Conservation (phyloP, 73 alveolate species). For the Paramecium caudatum region DNA sequence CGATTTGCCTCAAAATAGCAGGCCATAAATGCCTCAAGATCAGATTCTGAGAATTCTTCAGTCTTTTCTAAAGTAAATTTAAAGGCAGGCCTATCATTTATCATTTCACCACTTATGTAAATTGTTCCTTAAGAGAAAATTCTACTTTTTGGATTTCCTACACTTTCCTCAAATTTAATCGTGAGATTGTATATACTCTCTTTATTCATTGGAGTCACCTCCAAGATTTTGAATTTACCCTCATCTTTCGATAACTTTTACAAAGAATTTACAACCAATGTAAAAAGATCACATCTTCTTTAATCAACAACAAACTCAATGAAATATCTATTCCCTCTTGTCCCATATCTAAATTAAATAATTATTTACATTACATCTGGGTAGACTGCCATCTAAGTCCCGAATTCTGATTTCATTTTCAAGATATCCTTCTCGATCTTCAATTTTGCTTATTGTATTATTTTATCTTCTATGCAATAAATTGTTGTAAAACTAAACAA, state of each 20-base stretch:
- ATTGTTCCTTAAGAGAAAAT: slow-evolving; percentile 79
- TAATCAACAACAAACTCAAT: slow-evolving; percentile 70
- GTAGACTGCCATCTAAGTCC: slow-evolving; percentile 76
- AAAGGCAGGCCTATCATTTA: slow-evolving; percentile 81
- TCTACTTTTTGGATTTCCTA: slow-evolving; percentile 78
- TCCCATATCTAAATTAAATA: slow-evolving; percentile 3
- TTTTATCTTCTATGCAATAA: slow-evolving; percentile 67
- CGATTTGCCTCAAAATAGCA: slow-evolving; percentile 85
- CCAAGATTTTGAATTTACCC: slow-evolving; percentile 68
- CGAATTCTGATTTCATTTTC: slow-evolving; percentile 72
- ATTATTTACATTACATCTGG: slow-evolving; percentile 73
- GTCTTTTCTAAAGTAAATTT: slow-evolving; percentile 84
- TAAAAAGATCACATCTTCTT: slow-evolving; percentile 69
- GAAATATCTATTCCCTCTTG: slow-evolving; percentile 67
- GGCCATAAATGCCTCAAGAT: slow-evolving; percentile 79
- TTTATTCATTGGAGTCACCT: slow-evolving; percentile 5
- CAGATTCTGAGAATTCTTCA: slow-evolving; percentile 81
- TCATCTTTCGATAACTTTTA: slow-evolving; percentile 79
- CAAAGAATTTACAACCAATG: slow-evolving; percentile 57
- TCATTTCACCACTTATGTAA: slow-evolving; percentile 85
- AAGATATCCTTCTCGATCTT: slow-evolving; percentile 56
- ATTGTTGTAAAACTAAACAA: slow-evolving; percentile 21
- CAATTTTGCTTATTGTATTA: slow-evolving; percentile 38
- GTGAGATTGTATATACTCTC: slow-evolving; percentile 47
- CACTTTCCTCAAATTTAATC: slow-evolving; percentile 77